Evolutionary conservation across 352 stramenopile species (phyloP), one percentile per base, ranked within the genome.

Genomic region (Phytophthora fragariaefolia): DNA sequence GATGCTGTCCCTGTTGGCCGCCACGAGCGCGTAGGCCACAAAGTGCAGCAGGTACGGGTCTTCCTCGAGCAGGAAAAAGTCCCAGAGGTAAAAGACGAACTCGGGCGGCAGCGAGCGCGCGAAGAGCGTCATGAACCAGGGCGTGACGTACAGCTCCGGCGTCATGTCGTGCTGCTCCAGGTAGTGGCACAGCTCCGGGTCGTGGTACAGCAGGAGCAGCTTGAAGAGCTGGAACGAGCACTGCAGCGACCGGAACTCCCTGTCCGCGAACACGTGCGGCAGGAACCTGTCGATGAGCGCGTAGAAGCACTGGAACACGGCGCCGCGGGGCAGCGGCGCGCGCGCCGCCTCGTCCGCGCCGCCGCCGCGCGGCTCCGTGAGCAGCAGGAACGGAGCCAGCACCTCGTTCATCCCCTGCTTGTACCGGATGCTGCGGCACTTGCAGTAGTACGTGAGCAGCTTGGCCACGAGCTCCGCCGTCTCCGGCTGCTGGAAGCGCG

Each of bases 381-480:
- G 79, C 50, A 97, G 76, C 23, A 98, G 58, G 59, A 98, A 97
- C 1, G 93, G 93, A 15, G 93, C 93, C 4, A 98, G 73, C 46
- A 98, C 90, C 69, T 98, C 93, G 71, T 98, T 98, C 92, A 98
- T 96, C 15, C 93, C 93, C 74, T 98, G 92, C 55, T 98, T 98
- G 87, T 98, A 98, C 20, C 77, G 70, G 51, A 97, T 85, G 36
- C 73, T 91, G 47, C 92, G 85, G 52, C 77, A 83, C 63, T 98
- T 98, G 87, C 93, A 97, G 70, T 98, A 97, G 65, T 96, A 97
- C 13, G 93, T 98, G 28, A 98, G 78, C 54, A 98, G 66, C 63
- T 95, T 90, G 9, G 74, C 69, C 52, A 98, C 76, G 9, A 85
- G 66, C 42, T 90, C 87, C 53, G 93, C 69, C 4, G 91, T 95